Base-by-base conservation (phyloP, 805 yeast species). In the Hanseniaspora mollemarum region DNA sequence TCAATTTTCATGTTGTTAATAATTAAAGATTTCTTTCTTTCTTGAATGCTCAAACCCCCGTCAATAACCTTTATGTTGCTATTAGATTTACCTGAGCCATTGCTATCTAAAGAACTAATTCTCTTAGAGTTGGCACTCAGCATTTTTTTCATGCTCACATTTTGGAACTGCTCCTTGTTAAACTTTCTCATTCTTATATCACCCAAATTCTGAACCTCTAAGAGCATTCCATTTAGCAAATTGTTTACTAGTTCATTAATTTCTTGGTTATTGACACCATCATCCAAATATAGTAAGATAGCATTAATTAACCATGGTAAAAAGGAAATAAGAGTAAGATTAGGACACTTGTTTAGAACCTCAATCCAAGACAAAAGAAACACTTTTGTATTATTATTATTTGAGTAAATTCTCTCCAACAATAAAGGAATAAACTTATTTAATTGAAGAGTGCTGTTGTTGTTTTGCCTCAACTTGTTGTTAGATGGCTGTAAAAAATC, bases 301-400 rank as follows among this genome's bases (percentile, higher is more conserved):
- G 51, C 96, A 44, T 87, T 92, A 36, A 92, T 70, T 62, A 92
- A 87, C 35, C 88, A 83, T 1, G 98, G 96, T 43, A 92, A 69
- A 61, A 83, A 92, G 0, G 94, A 76, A 18, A 92, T 78, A 53
- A 92, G 69, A 58, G 90, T 96, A 49, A 90, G 70, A 49, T 90
- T 94, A 0, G 98, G 97, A 7, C 88, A 86, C 10, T 92, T 87
- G 64, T 90, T 92, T 44, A 92, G 71, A n/a, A 92, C 75, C 56
- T 87, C 83, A 43, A 92, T 73, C 98, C 98, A 92, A 46, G 94
- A 85, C 12, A 92, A 90, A 52, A 92, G 69, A 60, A 92, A 92
- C 68, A 87, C 82, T 56, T 96, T 74, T 0, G 96, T 87, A 60
- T 83, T 85, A 1, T 97, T 96, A 59, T 92, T 94, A 29, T 86